Percentiles rank a stretch among this genome's conserved stretches.
phyloP scores from a whole-genome alignment of 169 alveolate species.

The Eimeria brunetti region DNA sequence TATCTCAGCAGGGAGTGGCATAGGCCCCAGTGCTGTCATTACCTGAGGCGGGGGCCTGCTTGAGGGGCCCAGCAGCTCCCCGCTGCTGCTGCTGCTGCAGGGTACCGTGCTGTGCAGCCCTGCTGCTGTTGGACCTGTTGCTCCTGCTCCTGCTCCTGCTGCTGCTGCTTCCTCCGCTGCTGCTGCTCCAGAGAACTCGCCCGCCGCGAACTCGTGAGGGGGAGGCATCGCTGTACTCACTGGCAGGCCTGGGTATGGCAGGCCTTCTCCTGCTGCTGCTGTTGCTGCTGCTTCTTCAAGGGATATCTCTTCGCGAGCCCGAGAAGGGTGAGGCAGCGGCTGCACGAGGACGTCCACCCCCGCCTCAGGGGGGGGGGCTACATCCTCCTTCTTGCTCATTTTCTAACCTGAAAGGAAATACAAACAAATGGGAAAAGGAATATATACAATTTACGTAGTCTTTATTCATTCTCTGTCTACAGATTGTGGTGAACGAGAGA shows the following conservation, averaged over 20 bases:
- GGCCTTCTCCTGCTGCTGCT: neutral
- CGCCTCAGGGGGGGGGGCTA: constrained; percentile 41
- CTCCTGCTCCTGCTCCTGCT: constrained; percentile 7
- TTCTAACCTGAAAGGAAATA: neutral
- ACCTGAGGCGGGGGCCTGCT: constrained; percentile 87
- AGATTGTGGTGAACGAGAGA: no score
- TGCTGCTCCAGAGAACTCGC: neutral
- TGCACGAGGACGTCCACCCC: constrained; percentile 72
- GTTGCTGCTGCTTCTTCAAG: constrained; percentile 21
- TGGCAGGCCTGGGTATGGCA: constrained; percentile 58
- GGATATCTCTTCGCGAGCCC: neutral
- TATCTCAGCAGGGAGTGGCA: constrained; percentile 90
- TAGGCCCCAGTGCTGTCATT: constrained; percentile 92
- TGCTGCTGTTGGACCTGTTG: neutral
- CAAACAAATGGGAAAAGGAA: neutral
- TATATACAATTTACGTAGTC: neutral
- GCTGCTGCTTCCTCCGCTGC: constrained; percentile 9
- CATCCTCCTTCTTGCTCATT: constrained; percentile 58
- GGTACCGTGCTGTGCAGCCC: constrained; percentile 12
- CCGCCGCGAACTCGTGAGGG: constrained; percentile 14
- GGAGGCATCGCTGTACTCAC: constrained; percentile 52
- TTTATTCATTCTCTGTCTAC: neutral
- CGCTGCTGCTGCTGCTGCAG: constrained; percentile 10
- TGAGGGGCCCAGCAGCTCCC: constrained; percentile 63
- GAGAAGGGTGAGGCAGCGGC: constrained; percentile 52